A percentile compares a stretch with the other conserved stretches of the same genome.
phyloP scores from a whole-genome alignment of 148 eudicot genomes.

The Selenicereus undatus region DNA sequence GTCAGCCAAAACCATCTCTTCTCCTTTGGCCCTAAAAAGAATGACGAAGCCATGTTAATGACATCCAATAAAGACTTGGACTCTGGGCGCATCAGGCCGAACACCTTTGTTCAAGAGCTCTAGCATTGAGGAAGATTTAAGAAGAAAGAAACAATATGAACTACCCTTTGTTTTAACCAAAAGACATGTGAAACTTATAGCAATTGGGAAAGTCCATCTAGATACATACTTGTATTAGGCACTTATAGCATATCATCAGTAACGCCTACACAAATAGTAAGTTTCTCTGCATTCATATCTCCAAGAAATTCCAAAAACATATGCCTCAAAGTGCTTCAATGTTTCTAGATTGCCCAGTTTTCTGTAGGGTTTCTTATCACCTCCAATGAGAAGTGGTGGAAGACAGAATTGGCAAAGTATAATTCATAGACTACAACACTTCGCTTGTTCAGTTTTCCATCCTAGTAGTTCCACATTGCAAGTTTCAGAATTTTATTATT shows the following conservation, averaged over 20 bases:
- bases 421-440: not conserved
- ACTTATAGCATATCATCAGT: not conserved
- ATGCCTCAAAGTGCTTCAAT: too few relatives aligned
- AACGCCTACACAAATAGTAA: too few relatives aligned
- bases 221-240: not conserved
- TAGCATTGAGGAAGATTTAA: not conserved
- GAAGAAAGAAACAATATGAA: not conserved
- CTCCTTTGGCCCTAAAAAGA: constrained; percentile 59
- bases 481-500: not conserved
- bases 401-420: not conserved
- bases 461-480: not conserved
- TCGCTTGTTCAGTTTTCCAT: not conserved
- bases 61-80: not conserved
- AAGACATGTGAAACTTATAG: not conserved
- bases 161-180: not conserved
- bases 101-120: not conserved
- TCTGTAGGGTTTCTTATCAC: too few relatives aligned
- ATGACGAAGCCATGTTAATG: not conserved
- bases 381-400: too few relatives aligned
- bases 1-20: constrained; percentile 94
- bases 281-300: too few relatives aligned
- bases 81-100: not conserved
- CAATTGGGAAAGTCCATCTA: not conserved
- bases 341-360: too few relatives aligned
- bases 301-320: too few relatives aligned